phyloP scores from a whole-genome alignment of 441 rosid genomes.

The Brassica balearica region DNA sequence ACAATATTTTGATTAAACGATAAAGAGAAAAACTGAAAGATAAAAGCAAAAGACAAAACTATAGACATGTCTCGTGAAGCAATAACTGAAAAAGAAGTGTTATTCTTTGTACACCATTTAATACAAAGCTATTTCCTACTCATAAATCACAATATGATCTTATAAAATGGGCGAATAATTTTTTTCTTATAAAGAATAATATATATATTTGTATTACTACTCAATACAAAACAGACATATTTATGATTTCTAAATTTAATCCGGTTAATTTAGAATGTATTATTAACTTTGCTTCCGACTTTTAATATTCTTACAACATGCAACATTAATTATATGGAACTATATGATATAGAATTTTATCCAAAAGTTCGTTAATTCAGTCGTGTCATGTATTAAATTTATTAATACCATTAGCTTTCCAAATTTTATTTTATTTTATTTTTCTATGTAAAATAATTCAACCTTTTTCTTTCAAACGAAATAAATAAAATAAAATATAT shows the following conservation, averaged over 20 bases:
- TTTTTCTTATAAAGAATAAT: not conserved
- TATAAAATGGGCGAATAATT: not conserved
- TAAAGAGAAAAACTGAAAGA: not conserved
- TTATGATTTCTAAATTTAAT: not conserved
- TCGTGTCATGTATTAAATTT: not conserved
- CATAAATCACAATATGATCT: not conserved
- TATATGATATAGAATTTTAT: not conserved
- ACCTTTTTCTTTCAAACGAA: not conserved
- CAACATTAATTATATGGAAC: not conserved
- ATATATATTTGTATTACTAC: not conserved
- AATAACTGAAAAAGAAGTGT: slow-evolving; percentile 31
- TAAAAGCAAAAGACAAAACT: slow-evolving; percentile 5
- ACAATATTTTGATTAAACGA: not conserved
- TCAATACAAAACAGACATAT: not conserved
- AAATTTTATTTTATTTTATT: not conserved
- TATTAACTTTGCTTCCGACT: not conserved
- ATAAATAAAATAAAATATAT: not conserved
- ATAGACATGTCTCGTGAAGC: slow-evolving; percentile 42
- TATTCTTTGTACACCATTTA: slow-evolving; percentile 1
- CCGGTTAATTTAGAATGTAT: not conserved
- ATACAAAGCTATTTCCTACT: slow-evolving; percentile 1
- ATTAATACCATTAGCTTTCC: not conserved
- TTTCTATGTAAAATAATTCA: not conserved
- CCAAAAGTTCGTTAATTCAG: not conserved
- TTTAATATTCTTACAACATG: too few species aligned